These are phyloP conservation scores for Colletotrichum sp. DNA, from an alignment of 2,329 filamentous ascomycete genomes.

Conservation along the genomic window DNA sequence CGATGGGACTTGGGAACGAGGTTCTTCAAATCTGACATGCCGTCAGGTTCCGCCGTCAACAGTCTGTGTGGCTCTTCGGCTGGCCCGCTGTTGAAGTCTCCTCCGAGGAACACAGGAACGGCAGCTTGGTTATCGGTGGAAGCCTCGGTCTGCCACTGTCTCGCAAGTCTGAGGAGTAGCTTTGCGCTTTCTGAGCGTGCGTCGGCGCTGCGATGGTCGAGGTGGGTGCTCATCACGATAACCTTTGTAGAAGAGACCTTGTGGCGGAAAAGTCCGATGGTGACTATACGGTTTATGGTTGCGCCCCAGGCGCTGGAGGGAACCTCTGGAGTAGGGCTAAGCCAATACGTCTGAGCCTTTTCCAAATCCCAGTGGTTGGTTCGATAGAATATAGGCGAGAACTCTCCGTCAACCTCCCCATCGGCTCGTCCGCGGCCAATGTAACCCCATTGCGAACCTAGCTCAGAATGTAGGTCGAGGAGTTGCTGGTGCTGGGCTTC, in stretches of 20 bases:
- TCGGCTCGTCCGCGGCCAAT: conserved; percentile 71
- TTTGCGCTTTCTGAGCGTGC: conserved; percentile 63
- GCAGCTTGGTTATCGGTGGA: background rate
- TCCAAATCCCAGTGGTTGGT: conserved; percentile 62
- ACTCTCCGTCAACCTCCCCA: conserved; percentile 72
- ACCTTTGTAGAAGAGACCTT: conserved; percentile 50
- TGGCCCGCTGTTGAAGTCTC: conserved; percentile 72
- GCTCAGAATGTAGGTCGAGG: conserved; percentile 55
- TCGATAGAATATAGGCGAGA: conserved; percentile 79
- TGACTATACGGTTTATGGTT: conserved; percentile 62
- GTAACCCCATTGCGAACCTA: conserved; percentile 62
- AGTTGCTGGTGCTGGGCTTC: conserved; percentile 70
- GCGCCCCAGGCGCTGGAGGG: conserved; percentile 77
- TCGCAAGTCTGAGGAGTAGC: conserved; percentile 58
- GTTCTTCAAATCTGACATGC: conserved; percentile 52
- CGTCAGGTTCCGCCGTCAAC: conserved; percentile 51
- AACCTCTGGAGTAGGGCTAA: conserved; percentile 71
- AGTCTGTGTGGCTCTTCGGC: conserved; percentile 61
- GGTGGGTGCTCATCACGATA: conserved; percentile 70
- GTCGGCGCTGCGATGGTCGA: conserved; percentile 64
- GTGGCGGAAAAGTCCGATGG: conserved; percentile 65
- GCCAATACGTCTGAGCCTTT: conserved; percentile 71
- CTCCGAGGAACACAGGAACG: conserved; percentile 62
- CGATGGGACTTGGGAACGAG: conserved; percentile 43
- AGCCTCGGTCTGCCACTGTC: conserved; percentile 30